These are phyloP conservation scores for Petunia hybrid DNA, from an alignment of 305 asterid genomes.

Conservation along the genomic window DNA sequence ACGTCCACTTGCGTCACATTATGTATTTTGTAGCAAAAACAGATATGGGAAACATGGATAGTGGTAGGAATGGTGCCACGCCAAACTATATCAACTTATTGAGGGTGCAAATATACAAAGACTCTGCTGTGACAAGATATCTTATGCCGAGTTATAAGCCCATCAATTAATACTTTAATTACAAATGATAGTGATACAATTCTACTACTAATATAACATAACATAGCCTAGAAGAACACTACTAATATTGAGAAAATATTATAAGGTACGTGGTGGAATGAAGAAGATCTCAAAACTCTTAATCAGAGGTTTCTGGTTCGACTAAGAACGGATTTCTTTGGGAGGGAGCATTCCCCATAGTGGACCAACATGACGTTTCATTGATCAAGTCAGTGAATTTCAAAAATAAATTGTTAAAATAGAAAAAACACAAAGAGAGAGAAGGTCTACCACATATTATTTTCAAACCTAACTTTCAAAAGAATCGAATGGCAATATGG, in stretches of 20 bases:
- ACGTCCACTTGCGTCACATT: no score
- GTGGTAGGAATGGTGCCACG: constrained; percentile 17
- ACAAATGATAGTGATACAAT: not conserved
- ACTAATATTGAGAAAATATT: no score
- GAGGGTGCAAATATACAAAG: not conserved
- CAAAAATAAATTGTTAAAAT: no score
- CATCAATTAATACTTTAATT: not conserved
- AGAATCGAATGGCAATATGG: not conserved
- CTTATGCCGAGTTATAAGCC: not conserved
- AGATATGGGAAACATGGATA: not conserved
- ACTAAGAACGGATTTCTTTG: no score
- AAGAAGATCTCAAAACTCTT: no score
- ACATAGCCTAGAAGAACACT: no score
- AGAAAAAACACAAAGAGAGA: not conserved
- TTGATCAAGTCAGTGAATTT: no score
- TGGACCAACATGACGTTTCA: no score
- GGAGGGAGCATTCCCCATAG: no score
- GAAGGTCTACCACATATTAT: not conserved
- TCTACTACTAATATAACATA: not conserved
- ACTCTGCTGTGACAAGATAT: not conserved
- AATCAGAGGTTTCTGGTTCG: no score
- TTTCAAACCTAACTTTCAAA: constrained; percentile 8
- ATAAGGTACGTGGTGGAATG: no score
- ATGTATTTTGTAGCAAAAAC: not conserved
- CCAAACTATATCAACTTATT: not conserved